These are phyloP conservation scores for Peterozyma xylosa DNA, from an alignment of 805 yeast genomes.

Conservation along the genomic window DNA sequence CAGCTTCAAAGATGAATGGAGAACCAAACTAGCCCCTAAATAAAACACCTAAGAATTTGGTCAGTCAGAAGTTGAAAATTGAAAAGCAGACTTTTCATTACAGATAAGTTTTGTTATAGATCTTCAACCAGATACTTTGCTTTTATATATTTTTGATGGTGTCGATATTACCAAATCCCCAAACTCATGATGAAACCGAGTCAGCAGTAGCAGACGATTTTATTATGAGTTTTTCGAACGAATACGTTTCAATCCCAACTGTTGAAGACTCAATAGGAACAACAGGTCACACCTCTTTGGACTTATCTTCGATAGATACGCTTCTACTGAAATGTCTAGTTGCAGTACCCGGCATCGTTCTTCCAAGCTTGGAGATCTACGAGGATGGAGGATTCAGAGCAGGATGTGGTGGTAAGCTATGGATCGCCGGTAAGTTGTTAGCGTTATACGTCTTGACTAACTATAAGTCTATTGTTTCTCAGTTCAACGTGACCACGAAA, in stretches of 20 bases:
- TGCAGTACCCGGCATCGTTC: neutral
- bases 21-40: no score
- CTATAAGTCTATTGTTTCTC: constrained; percentile 12
- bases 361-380: constrained; percentile 28
- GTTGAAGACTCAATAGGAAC: constrained; percentile 3
- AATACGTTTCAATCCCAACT: constrained; percentile 4
- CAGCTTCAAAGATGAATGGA: no score
- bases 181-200: no score
- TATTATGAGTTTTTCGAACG: constrained; percentile 1
- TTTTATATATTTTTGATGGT: no score
- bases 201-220: neutral
- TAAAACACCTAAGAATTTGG: no score
- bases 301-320: constrained; percentile 4
- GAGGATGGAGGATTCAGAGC: constrained; percentile 48
- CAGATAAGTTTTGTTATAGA: no score
- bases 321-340: neutral
- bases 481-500: constrained; percentile 11
- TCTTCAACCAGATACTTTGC: no score
- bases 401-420: constrained; percentile 59
- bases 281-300: constrained; percentile 6
- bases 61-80: no score
- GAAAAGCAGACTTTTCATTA: no score
- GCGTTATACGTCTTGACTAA: constrained; percentile 34
- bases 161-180: no score
- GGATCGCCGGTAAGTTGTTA: constrained; percentile 54